A percentile compares a stretch with the other conserved stretches of the same genome.
Conservation (phyloP, 2,329 filamentous ascomycete species). For the Xylariaceae sp. region DNA sequence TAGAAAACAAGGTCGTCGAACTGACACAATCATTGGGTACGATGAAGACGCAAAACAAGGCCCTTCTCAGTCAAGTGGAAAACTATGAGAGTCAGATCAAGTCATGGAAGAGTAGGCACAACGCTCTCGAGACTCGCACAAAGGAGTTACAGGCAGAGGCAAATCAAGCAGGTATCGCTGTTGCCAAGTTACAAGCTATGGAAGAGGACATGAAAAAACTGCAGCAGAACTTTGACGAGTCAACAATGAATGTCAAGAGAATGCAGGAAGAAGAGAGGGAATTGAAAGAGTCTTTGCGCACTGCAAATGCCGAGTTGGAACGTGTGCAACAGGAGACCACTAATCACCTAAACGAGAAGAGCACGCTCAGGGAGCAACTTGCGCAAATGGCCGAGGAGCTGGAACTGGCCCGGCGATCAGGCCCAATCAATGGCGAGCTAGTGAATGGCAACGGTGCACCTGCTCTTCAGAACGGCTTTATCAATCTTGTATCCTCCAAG, state of each 20-base stretch:
- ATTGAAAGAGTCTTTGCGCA: conserved; percentile 80
- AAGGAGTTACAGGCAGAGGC: conserved; percentile 96
- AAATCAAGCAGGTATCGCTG: conserved; percentile 95
- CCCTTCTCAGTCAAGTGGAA: conserved; percentile 83
- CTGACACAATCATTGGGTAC: conserved; percentile 91
- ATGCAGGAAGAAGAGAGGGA: conserved; percentile 93
- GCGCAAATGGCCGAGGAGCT: conserved; percentile 90
- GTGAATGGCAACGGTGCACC: conserved; percentile 66
- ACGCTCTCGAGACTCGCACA: conserved; percentile 83
- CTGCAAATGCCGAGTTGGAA: conserved; percentile 82
- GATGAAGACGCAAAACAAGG: conserved; percentile 94
- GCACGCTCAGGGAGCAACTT: conserved; percentile 84
- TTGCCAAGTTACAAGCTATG: conserved; percentile 86
- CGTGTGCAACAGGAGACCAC: conserved; percentile 75
- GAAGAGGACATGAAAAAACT: conserved; percentile 95
- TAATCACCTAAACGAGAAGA: conserved; percentile 83
- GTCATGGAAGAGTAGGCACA: conserved; percentile 92
- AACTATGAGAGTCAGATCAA: conserved; percentile 97
- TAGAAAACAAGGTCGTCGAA: conserved; percentile 99
- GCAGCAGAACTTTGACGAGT: conserved; percentile 88
- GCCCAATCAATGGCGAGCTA: conserved; percentile 73
- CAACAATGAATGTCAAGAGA: conserved; percentile 85
- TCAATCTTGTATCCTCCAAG: conserved; percentile 96
- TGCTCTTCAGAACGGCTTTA: conserved; percentile 74
- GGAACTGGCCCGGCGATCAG: conserved; percentile 80